These are phyloP conservation scores for Capsicum chinense DNA, from an alignment of 257 asterid genomes.

Conservation along the genomic window DNA sequence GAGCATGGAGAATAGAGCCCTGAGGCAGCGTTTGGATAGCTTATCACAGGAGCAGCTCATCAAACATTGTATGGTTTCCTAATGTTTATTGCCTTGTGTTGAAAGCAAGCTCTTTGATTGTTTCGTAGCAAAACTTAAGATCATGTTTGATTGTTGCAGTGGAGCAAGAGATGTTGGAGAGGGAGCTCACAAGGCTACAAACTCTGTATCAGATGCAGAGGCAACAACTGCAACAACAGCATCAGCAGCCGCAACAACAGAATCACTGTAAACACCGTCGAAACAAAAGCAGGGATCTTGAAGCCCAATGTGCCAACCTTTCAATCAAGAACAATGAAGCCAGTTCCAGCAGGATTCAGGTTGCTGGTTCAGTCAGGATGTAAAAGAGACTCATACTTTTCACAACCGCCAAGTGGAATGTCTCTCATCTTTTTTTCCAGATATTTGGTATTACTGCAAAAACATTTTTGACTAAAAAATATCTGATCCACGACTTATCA, in stretches of 20 bases:
- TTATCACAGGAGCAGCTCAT: constrained; percentile 81
- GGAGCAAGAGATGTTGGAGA: constrained; percentile 88
- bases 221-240: constrained; percentile 57
- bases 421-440: constrained; percentile 1
- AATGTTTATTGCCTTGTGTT: not conserved
- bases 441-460: not conserved
- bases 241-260: constrained; percentile 43
- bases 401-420: constrained; percentile 19
- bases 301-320: constrained; percentile 42
- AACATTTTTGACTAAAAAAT: not conserved
- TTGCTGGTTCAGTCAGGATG: constrained; percentile 42
- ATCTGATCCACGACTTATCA: not conserved
- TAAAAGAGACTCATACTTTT: constrained; percentile 28
- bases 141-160: constrained; percentile 45
- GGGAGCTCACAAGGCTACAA: constrained; percentile 81
- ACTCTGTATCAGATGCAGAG: constrained; percentile 54
- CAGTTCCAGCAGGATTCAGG: constrained; percentile 45
- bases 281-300: constrained; percentile 55
- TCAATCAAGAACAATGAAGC: constrained; percentile 46
- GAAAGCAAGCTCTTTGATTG: not conserved
- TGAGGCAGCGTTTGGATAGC: constrained; percentile 80
- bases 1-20: constrained; percentile 81
- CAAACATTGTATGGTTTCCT: constrained; percentile 59
- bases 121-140: not conserved
- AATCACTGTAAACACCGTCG: constrained; percentile 52